Percentiles rank a stretch among this genome's conserved stretches.
Conservation (phyloP, 192 early-diverging fungal genomes). For the Gaertneriomyces semiglobifer region DNA sequence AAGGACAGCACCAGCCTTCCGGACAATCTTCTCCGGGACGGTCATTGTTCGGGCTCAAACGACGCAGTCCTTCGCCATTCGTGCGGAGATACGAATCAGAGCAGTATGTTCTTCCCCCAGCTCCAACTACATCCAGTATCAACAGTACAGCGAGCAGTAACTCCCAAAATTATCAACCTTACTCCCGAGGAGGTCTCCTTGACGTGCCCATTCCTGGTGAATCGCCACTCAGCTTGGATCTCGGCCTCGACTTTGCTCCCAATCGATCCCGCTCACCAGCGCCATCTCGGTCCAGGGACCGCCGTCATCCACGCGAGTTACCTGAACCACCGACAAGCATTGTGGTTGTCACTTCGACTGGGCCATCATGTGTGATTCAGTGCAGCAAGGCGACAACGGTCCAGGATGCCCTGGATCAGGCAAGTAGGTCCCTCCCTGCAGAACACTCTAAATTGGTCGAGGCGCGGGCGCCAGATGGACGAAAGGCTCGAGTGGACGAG, state of each 20-base stretch:
- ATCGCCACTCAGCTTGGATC: no score
- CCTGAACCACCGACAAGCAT: neutral
- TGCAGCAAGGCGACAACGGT: conserved; percentile 7
- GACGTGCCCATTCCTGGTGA: no score
- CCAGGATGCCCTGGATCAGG: neutral
- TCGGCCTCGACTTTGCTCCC: no score
- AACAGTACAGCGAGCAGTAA: no score
- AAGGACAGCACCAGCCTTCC: neutral
- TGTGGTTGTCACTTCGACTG: conserved; percentile 25
- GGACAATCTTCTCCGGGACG: conserved; percentile 4
- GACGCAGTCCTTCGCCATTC: conserved; percentile 12
- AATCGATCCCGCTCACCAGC: neutral
- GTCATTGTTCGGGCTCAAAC: conserved; percentile 16
- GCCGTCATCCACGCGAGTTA: neutral
- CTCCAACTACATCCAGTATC: no score
- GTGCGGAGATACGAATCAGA: no score
- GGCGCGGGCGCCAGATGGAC: conserved; percentile 32
- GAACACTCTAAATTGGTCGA: conserved; percentile 27
- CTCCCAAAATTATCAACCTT: no score
- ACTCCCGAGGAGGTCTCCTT: no score
- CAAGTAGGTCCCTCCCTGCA: neutral
- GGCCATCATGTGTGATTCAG: conserved; percentile 9
- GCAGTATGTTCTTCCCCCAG: no score
- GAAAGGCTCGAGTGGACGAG: conserved; percentile 25
- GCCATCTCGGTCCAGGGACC: neutral